Conservation (phyloP, 169 alveolate genomes). For the Eimeria falciformis region DNA sequence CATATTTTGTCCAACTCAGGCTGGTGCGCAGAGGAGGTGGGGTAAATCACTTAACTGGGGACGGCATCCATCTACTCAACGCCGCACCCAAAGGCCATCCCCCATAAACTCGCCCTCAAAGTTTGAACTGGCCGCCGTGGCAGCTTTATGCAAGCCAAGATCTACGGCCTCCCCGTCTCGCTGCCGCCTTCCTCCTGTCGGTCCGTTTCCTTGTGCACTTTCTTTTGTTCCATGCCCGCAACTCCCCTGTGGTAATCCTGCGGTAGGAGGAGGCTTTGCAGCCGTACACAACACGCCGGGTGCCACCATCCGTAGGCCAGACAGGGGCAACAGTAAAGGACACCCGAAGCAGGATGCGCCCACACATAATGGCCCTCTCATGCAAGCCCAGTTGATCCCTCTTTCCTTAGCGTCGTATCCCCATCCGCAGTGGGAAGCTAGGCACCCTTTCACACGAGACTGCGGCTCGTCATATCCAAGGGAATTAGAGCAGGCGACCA, state of each 20-base stretch:
- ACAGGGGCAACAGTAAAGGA: neutral
- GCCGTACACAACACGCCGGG: slow-evolving; percentile 6
- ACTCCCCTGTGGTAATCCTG: neutral
- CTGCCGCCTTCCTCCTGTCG: neutral
- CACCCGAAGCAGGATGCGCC: neutral
- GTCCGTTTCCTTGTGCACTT: neutral
- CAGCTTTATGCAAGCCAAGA: slow-evolving; percentile 38
- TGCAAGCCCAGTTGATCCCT: neutral
- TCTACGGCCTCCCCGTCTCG: neutral
- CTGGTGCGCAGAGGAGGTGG: neutral
- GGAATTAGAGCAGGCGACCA: too few relatives aligned
- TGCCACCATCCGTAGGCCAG: neutral
- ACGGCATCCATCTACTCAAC: neutral
- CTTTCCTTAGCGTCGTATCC: neutral
- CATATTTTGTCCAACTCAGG: neutral
- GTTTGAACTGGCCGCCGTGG: slow-evolving; percentile 62
- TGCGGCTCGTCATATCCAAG: too few relatives aligned
- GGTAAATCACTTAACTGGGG: neutral
- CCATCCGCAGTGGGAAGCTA: neutral
- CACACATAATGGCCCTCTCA: too few relatives aligned
- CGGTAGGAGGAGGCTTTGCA: neutral
- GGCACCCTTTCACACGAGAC: too few relatives aligned
- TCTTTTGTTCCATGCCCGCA: slow-evolving; percentile 52
- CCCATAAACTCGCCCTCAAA: slow-evolving; percentile 35
- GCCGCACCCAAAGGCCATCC: slow-evolving; percentile 11